Evolutionary conservation across 176 grass and related monocot genomes (phyloP).

Genomic region (Rhynchospora pubera): DNA sequence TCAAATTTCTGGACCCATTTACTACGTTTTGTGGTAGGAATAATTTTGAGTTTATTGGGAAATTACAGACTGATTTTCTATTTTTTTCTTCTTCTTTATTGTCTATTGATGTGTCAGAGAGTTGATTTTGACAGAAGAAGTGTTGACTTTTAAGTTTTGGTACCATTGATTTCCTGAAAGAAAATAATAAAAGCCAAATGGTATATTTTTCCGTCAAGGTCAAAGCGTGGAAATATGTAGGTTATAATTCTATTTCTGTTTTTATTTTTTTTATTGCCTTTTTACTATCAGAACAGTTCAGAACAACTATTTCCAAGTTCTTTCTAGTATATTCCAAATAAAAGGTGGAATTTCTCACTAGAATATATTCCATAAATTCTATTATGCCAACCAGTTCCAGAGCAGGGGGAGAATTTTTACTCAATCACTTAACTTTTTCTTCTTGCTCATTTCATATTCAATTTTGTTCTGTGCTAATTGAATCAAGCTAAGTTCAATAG

Average conservation of each 20-base stretch:
- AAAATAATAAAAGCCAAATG: neutral
- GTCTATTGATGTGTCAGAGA: neutral
- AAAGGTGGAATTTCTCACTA: neutral
- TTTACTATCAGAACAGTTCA: neutral
- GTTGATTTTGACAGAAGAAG: neutral
- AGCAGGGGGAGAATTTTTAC: neutral
- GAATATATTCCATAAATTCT: constrained; percentile 11
- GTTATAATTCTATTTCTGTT: neutral
- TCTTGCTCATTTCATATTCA: neutral
- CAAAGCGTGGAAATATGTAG: neutral
- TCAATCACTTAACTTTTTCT: neutral
- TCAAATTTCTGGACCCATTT: neutral
- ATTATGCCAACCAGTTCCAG: neutral
- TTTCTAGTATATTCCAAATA: neutral
- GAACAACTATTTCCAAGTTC: neutral
- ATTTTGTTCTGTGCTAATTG: neutral
- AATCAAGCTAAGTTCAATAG: constrained; percentile 12
- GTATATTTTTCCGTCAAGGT: neutral
- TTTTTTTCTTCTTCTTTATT: neutral
- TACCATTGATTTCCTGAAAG: neutral
- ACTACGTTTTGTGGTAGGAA: neutral
- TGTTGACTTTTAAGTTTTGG: neutral
- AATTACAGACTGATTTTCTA: neutral
- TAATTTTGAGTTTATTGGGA: neutral
- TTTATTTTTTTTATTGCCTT: neutral